Evolutionary conservation across 2,329 filamentous ascomycete genomes (phyloP).

Genomic region (Fusarium nisikadoi): DNA sequence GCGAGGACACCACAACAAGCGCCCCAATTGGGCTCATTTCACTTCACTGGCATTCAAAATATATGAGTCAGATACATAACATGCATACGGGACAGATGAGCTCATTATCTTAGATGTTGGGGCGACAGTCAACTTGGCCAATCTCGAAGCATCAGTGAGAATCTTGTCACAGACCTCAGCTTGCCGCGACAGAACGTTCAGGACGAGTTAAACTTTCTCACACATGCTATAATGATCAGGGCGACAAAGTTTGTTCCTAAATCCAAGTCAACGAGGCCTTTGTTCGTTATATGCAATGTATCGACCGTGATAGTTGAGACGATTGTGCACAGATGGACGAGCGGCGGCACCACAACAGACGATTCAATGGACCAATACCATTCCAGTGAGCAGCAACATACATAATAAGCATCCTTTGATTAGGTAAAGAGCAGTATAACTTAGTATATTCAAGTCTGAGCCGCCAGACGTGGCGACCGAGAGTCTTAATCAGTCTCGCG

Average conservation of each 20-base stretch:
- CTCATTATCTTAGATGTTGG: too few species aligned
- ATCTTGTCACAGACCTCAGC: neutral
- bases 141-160: neutral
- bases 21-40: neutral
- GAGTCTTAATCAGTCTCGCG: neutral
- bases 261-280: neutral
- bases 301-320: neutral
- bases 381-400: fast-evolving
- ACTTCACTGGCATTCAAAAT: neutral
- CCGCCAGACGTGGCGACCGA: too few species aligned
- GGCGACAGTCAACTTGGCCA: neutral
- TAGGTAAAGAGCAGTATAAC: fast-evolving
- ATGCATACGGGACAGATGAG: neutral
- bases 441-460: neutral
- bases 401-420: fast-evolving
- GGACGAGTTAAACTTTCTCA: fast-evolving
- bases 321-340: neutral
- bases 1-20: neutral
- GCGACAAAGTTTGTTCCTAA: neutral
- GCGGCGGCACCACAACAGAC: too few species aligned
- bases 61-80: too few species aligned
- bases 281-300: neutral
- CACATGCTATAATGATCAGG: fast-evolving
- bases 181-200: too few species aligned
- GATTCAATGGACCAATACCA: too few species aligned